These are phyloP conservation scores for Trichosanthes truncata DNA, from an alignment of 306 rosid species.

Conservation along the genomic window DNA sequence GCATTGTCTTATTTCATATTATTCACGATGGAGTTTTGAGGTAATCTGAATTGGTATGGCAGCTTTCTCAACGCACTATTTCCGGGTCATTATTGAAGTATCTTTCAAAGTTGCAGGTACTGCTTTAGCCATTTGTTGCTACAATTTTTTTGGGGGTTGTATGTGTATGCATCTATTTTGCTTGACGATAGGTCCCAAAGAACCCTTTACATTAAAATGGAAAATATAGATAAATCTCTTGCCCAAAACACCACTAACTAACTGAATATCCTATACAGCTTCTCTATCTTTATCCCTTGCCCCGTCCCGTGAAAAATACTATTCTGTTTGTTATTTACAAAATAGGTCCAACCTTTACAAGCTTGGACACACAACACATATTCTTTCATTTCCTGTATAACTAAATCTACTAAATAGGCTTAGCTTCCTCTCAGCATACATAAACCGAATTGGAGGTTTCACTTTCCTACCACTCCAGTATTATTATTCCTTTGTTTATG, in stretches of 20 bases:
- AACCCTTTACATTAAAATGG: neutral
- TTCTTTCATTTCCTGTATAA: neutral
- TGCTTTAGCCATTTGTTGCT: neutral
- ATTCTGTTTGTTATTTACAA: neutral
- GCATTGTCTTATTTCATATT: neutral
- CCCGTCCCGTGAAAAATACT: neutral
- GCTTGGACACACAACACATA: neutral
- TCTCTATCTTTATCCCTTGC: neutral
- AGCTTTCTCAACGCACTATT: constrained; percentile 92
- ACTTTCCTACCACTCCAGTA: neutral
- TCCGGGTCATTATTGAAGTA: constrained; percentile 93
- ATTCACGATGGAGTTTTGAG: neutral
- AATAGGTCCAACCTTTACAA: neutral
- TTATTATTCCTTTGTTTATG: neutral
- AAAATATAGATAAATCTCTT: neutral
- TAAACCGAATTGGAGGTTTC: neutral
- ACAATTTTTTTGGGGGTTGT: neutral
- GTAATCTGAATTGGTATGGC: constrained; percentile 21
- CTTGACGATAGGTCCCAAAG: neutral
- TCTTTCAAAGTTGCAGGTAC: constrained; percentile 96
- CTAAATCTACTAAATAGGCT: neutral
- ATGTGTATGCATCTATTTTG: neutral
- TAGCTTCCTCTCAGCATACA: neutral
- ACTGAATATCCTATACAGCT: neutral
- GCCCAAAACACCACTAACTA: neutral